A percentile compares a stretch with the other conserved stretches of the same genome.
phyloP scores from a whole-genome alignment of 2,329 filamentous ascomycete species.

The Pseudocercospora cruenta region DNA sequence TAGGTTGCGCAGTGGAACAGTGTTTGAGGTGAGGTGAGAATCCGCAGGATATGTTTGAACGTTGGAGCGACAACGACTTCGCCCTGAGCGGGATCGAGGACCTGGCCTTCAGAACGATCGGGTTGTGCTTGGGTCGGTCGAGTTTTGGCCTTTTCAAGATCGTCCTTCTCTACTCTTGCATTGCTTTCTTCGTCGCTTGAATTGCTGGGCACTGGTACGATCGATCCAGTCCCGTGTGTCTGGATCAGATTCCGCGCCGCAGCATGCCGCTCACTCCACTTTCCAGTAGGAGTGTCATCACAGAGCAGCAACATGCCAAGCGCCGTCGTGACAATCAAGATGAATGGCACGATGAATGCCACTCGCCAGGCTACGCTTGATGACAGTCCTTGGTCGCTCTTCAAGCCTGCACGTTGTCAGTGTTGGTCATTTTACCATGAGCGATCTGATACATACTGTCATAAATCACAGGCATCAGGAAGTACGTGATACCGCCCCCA shows the following conservation, averaged over 20 bases:
- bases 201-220: constrained; percentile 43
- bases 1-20: constrained; percentile 58
- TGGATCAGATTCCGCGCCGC: constrained; percentile 57
- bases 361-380: constrained; percentile 78
- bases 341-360: constrained; percentile 79
- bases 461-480: constrained; percentile 88
- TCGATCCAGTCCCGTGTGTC: not conserved
- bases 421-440: too few species aligned
- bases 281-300: constrained; percentile 79
- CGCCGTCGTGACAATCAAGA: constrained; percentile 70
- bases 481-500: constrained; percentile 88
- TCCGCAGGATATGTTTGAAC: constrained; percentile 60
- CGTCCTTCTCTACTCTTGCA: constrained; percentile 45
- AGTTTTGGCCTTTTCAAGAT: constrained; percentile 10
- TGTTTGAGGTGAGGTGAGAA: constrained; percentile 65
- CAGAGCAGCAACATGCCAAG: constrained; percentile 73
- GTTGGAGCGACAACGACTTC: constrained; percentile 67
- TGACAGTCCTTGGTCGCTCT: constrained; percentile 60
- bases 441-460: constrained; percentile 59
- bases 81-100: constrained; percentile 58
- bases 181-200: constrained; percentile 49
- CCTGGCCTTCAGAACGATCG: constrained; percentile 51
- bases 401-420: constrained; percentile 51
- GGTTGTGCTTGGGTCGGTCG: not conserved
- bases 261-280: constrained; percentile 71